Base-by-base conservation (phyloP, 164 flowering plant species). In the Dillenia suffruticosa region DNA sequence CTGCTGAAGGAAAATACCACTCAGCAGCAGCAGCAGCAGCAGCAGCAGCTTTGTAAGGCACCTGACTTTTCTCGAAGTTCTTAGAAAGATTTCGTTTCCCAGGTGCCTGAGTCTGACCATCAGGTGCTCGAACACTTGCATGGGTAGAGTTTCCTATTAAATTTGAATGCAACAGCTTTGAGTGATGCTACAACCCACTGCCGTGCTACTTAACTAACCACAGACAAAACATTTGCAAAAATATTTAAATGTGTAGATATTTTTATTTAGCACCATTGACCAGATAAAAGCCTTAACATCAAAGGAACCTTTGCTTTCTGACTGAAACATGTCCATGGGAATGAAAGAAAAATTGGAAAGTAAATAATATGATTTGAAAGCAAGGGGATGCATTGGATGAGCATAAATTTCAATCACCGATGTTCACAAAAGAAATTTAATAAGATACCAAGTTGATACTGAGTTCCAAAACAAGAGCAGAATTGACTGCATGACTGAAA, bases 101-200 rank as follows among this genome's bases (percentile, higher is more conserved):
- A 47, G 74, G 57, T 19, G 65, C 11, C 32, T 32, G 74, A 44
- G 58, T 40, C 46, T 66, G 77, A 49, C 19, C 32, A 54, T 53
- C 62, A 64, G 55, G 47, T 17, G 69, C 59, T 61, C 56, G 62
- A 53, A 54, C 59, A 66, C 63, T 66, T 12, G 53, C 56, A 62
- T 68, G 59, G 56, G 53, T 50, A 56, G 11, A 49, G 47, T 72
- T 72, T 52, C 72, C 87, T 83, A 81, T 19, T 40, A 62, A 60
- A 49, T 15, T 32, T 32, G 40, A 32, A 32, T 32, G 40, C 40
- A 32, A 32, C 40, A 32, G 5, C 40, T 32, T 32, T 32, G 40
- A 32, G 40, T 32, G 40, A 32, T 32, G 40, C 40, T 32, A 32
- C 40, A 32, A 32, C 40, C 40, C 40, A 32, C 40, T 5, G 40